Evolutionary conservation across 352 stramenopile species (phyloP).

Genomic region (Thraustochytrium sp.): DNA sequence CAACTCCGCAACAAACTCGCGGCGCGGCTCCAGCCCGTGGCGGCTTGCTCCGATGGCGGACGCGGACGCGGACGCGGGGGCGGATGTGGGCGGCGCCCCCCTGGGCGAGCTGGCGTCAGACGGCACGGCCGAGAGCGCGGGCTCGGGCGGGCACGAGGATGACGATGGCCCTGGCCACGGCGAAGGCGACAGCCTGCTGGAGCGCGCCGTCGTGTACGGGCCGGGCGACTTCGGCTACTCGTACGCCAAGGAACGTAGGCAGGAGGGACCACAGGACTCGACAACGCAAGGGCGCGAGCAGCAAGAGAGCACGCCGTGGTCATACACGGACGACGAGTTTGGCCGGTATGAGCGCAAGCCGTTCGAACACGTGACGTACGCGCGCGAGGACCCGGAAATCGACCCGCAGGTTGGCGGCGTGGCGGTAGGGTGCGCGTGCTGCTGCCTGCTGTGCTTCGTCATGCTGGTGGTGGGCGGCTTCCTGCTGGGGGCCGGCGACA

Average conservation of each 20-base stretch:
- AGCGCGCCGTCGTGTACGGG: background rate
- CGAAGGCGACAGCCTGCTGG: background rate
- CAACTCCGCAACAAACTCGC: no score
- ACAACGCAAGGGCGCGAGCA: no score
- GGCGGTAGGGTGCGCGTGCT: background rate
- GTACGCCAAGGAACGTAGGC: slow-evolving; percentile 3
- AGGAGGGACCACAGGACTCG: no score
- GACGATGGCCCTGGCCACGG: background rate
- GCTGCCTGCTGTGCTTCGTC: background rate
- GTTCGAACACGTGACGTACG: background rate
- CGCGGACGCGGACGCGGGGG: background rate
- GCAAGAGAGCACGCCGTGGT: background rate
- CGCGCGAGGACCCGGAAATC: background rate
- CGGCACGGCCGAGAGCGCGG: background rate
- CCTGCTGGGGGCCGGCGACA: background rate
- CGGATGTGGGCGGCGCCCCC: background rate
- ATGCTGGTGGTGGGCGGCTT: slow-evolving; percentile 11
- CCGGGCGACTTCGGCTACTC: slow-evolving; percentile 1
- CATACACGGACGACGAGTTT: background rate
- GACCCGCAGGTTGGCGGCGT: background rate
- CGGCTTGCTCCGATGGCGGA: no score
- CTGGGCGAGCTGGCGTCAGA: no score
- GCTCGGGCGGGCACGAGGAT: background rate
- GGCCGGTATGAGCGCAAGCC: background rate
- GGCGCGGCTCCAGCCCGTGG: no score